Percentiles rank a stretch among this genome's conserved stretches.
These are phyloP conservation scores for Melocanna baccifera DNA, from an alignment of 176 grass and related monocot genomes.

Conservation along the genomic window DNA sequence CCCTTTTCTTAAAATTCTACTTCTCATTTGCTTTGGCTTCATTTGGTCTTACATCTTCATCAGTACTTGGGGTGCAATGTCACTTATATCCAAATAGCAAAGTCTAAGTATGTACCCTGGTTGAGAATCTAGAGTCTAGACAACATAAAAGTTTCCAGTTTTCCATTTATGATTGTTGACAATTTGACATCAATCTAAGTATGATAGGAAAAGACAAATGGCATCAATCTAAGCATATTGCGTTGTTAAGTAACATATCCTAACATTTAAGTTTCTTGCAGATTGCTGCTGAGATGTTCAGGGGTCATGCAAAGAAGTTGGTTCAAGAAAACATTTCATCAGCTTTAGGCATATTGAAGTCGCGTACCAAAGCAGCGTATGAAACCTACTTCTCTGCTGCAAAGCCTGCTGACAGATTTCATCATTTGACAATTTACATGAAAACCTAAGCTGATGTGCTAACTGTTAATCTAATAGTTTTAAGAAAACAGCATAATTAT, in stretches of 20 bases:
- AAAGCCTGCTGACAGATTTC: background rate
- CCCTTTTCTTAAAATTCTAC: constrained; percentile 6
- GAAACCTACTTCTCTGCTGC: constrained; percentile 27
- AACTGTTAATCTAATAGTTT: background rate
- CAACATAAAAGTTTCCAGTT: constrained; percentile 4
- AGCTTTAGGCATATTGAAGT: constrained; percentile 72
- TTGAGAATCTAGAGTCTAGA: background rate
- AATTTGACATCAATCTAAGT: background rate
- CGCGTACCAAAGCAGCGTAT: constrained; percentile 62
- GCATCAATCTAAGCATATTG: background rate
- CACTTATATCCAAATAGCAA: constrained; percentile 21
- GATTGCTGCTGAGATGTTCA: constrained; percentile 92
- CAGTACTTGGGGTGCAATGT: background rate
- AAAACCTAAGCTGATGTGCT: constrained; percentile 10
- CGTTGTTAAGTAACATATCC: background rate
- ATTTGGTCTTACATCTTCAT: constrained; percentile 1
- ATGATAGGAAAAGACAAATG: background rate
- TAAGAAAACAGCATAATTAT: background rate
- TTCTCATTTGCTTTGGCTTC: constrained; percentile 24
- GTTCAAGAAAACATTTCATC: constrained; percentile 81
- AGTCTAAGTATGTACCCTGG: background rate
- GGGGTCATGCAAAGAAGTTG: constrained; percentile 69
- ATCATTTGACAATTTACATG: constrained; percentile 17
- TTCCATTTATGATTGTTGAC: background rate
- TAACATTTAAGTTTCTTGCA: constrained; percentile 52